Evolutionary conservation across 257 asterid species (phyloP).

Genomic region (Rauvolfia tetraphylla): DNA sequence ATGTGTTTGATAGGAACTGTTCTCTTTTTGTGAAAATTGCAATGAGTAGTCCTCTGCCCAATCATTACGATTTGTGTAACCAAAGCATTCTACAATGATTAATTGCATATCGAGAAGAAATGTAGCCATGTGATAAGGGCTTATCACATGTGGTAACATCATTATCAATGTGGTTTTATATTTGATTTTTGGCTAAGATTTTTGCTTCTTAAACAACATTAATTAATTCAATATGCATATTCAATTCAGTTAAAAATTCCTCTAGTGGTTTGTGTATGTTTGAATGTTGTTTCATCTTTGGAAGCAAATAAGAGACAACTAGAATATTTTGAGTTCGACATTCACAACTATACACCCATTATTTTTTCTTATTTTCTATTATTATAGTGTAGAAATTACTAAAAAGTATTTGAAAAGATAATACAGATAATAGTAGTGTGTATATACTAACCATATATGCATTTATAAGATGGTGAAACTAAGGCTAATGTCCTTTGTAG

Average conservation of each 20-base stretch:
- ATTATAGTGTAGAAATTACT: no score
- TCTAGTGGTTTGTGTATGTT: not conserved
- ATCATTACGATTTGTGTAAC: not conserved
- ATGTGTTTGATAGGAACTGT: not conserved
- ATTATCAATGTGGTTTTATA: not conserved
- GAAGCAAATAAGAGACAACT: no score
- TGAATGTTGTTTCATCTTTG: no score
- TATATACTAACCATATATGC: no score
- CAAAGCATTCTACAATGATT: not conserved
- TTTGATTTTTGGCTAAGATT: no score
- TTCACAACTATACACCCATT: no score
- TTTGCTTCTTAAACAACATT: not conserved
- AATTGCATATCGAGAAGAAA: not conserved
- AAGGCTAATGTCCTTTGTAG: not conserved
- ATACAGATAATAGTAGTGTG: no score
- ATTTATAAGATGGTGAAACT: no score
- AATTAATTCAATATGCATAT: not conserved
- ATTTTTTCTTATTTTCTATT: no score
- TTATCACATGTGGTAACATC: not conserved
- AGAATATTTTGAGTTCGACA: no score
- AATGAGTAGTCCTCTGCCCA: not conserved
- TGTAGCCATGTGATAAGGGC: not conserved
- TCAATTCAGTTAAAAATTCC: not conserved
- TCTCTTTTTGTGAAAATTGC: constrained; percentile 5
- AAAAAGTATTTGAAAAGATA: no score